Percentiles rank a stretch among this genome's conserved stretches.
Conservation (phyloP, 495 filamentous ascomycete species). For the Penicillium alfredii region DNA sequence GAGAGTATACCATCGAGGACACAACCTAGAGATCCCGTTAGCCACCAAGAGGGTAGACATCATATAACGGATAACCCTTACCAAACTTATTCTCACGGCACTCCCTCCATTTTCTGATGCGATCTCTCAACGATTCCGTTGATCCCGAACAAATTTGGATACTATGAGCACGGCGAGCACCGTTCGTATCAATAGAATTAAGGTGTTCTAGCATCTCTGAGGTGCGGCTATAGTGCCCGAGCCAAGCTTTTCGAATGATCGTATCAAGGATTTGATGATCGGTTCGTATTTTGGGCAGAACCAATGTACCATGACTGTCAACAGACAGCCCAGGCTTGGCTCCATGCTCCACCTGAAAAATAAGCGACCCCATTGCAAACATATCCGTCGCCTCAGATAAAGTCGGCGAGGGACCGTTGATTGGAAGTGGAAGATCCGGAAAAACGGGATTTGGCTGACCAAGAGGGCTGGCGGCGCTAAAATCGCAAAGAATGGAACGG, state of each 20-base stretch:
- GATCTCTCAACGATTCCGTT: slow-evolving; percentile 8
- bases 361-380: slow-evolving; percentile 21
- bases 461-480: slow-evolving; percentile 18
- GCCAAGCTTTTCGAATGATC: slow-evolving; percentile 20
- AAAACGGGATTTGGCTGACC: slow-evolving; percentile 16
- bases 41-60: slow-evolving; percentile 3
- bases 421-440: slow-evolving; percentile 16
- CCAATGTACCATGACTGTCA: slow-evolving; percentile 12
- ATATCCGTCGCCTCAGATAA: slow-evolving; percentile 20
- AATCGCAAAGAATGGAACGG: slow-evolving; percentile 20
- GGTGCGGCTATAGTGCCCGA: slow-evolving; percentile 19
- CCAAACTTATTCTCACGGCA: slow-evolving; percentile 13
- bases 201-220: slow-evolving; percentile 17
- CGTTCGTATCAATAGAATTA: slow-evolving; percentile 5
- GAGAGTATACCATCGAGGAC: slow-evolving; percentile 16
- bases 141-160: neutral
- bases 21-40: slow-evolving; percentile 13
- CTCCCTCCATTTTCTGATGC: slow-evolving; percentile 14
- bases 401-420: slow-evolving; percentile 17
- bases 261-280: slow-evolving; percentile 12
- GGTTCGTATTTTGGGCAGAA: slow-evolving; percentile 15
- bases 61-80: slow-evolving; percentile 9
- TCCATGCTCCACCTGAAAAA: slow-evolving; percentile 21
- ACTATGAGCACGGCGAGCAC: slow-evolving; percentile 1
- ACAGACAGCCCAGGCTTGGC: slow-evolving; percentile 14